Evolutionary conservation across 2,329 filamentous ascomycete species (phyloP).

Genomic region (Septoria petroselini): DNA sequence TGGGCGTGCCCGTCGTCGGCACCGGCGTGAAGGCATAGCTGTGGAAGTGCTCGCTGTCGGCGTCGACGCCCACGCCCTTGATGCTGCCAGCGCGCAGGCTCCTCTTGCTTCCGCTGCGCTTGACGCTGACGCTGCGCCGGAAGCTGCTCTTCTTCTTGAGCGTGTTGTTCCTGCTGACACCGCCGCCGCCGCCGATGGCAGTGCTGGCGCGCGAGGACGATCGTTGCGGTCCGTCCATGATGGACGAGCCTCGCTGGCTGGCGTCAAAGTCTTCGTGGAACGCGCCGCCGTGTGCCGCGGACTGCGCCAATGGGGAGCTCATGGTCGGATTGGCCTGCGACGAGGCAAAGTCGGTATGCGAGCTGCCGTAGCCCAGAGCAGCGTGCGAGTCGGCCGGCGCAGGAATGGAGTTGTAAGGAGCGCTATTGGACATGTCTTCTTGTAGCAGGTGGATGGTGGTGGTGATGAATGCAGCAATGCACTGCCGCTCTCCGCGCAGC

Average conservation of each 20-base stretch:
- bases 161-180: constrained; percentile 64
- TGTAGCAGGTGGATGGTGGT: too few species aligned
- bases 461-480: too few species aligned
- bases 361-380: constrained; percentile 11
- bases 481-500: too few species aligned
- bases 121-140: constrained; percentile 68
- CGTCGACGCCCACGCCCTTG: constrained; percentile 62
- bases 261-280: constrained; percentile 63
- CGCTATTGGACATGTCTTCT: too few species aligned
- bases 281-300: constrained; percentile 32
- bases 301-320: constrained; percentile 39
- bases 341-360: constrained; percentile 40
- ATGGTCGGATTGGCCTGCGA: constrained; percentile 35
- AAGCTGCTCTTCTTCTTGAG: constrained; percentile 86
- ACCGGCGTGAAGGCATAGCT: constrained; percentile 89
- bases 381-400: constrained; percentile 6
- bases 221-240: constrained; percentile 59
- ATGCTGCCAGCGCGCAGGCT: constrained; percentile 86
- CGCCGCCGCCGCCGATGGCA: constrained; percentile 46
- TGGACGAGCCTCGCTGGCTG: constrained; percentile 63
- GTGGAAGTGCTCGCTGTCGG: constrained; percentile 65
- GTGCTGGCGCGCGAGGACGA: constrained; percentile 54
- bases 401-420: constrained; percentile 4
- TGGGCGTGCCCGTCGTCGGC: constrained; percentile 81
- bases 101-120: constrained; percentile 73